Base-by-base conservation (phyloP, 2,329 filamentous ascomycete species). In the Microsporum canis region DNA sequence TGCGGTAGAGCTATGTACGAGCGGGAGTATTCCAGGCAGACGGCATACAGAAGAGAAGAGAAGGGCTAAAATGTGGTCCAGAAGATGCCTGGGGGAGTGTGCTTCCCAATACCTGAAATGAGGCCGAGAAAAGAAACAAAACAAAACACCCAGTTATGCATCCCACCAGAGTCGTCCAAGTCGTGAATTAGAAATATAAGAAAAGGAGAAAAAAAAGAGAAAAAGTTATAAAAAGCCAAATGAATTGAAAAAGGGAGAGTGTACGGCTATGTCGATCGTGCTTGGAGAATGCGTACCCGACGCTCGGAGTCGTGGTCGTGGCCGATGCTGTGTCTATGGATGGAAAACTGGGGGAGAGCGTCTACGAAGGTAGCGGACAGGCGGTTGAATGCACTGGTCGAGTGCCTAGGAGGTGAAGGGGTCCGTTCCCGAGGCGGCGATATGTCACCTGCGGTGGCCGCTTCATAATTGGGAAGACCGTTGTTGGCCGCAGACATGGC, bases 401-500 rank as follows among this genome's bases (percentile, higher is more conserved):
- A 14, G 12, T 31, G 27, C 6, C 49, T 34, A n/a, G 17, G 49
- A n/a, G 49, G 49, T 2, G 49, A 53, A 31, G 49, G 31, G 3
- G 49, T 12, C 27, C 27, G 27, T n/a, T 53, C 49, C 14, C 49
- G 33, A 12, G 29, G 55, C 31, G 55, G 57, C 55, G 61, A 49
- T 14, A 49, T 43, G 27, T 62, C 60, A 1, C 58, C 62, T 12
- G 63, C 63, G 2, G 61, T 63, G 7, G 63, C 64, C 3, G 85
- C 81, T 61, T 80, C 75, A 69, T 91, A 91, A 69, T 88, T 84
- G 0, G 88, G 88, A 4, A 89, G 78, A 10, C 73, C 73, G 3
- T 76, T 71, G 36, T 78, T 78, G 27, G 79, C 78, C 5, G 78
- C 78, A 27, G 34, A 7, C 58, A 82, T 79, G 14, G 84, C 81